Evolutionary conservation across 768 basidiomycete genomes (phyloP), one percentile per base, ranked within the genome.

Genomic region (Pleurotus salmoneostramineus): DNA sequence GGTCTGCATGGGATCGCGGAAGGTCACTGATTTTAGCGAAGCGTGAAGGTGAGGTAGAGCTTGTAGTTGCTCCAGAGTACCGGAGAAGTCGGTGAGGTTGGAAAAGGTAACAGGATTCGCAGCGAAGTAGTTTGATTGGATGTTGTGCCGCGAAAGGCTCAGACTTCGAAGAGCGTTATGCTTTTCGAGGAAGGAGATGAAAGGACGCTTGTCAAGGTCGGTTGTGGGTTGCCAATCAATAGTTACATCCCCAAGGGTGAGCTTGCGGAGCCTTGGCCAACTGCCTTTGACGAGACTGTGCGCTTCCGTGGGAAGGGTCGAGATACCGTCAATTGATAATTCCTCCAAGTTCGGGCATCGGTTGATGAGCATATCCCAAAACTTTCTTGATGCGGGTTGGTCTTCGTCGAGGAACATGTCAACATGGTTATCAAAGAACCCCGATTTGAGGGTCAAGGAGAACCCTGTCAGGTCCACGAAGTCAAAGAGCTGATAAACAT

Each of bases 311-410:
- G 85, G 82, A 10, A 82, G 72, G 0, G 77, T 70, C 10, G 83
- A 82, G 34, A 72, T 72, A 3, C 84, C 83, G 17, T 83, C 74
- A 33, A 91, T 77, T 45, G 74, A 69, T 4, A 92, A 76, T 56
- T 86, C 84, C 66, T 88, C 82, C 6, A 92, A 77, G 62, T 86
- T 76, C 1, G 85, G 87, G 63, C 84, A 87, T 32, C 77, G 78
- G 27, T 73, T 71, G 55, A 83, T 81, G 48, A 91, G 77, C 89
- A 92, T 89, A 60, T 83, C 78, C 85, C 87, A 88, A 55, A 91
- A 72, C 40, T 74, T 76, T 47, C 72, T 74, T 56, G 77, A 82
- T 21, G 79, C 73, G 2, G 83, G 77, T 58, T 72, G 69, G 60
- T 83, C 79, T 61, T 83, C 86, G 69, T 84, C 81, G 17, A 83